phyloP scores from a whole-genome alignment of 768 basidiomycete genomes.

The Lentinula detonsa region DNA sequence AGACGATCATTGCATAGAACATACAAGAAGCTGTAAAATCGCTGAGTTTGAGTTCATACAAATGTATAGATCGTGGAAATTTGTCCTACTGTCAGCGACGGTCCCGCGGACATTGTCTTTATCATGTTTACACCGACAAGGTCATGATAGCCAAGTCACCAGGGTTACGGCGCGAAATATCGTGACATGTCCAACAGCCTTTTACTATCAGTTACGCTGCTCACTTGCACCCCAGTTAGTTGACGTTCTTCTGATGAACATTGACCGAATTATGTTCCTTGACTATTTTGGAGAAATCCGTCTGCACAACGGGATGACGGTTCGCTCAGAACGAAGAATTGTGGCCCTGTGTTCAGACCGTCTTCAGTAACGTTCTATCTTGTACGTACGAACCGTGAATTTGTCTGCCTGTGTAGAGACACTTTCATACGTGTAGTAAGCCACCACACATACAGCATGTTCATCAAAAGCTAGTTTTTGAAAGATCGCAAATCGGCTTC shows the following conservation, averaged over 20 bases:
- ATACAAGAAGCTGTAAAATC: neutral
- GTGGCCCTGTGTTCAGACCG: neutral
- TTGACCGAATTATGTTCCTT: neutral
- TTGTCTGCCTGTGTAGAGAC: neutral
- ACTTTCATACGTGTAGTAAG: neutral
- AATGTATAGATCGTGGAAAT: neutral
- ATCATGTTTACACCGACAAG: neutral
- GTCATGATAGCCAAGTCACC: neutral
- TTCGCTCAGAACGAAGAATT: neutral
- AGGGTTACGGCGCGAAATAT: neutral
- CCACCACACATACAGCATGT: neutral
- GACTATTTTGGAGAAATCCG: neutral
- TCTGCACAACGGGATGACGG: neutral
- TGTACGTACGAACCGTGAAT: neutral
- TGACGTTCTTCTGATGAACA: neutral
- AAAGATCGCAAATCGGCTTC: too few relatives aligned
- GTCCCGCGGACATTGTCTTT: neutral
- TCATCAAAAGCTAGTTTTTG: neutral
- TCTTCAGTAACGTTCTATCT: neutral
- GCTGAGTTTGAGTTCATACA: neutral
- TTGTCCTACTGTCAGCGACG: neutral
- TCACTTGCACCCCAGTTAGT: neutral
- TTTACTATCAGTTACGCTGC: too few relatives aligned
- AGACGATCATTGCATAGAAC: neutral
- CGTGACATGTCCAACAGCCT: neutral